These are phyloP conservation scores for Xylaria castorea DNA, from an alignment of 495 filamentous ascomycete genomes.

Conservation along the genomic window DNA sequence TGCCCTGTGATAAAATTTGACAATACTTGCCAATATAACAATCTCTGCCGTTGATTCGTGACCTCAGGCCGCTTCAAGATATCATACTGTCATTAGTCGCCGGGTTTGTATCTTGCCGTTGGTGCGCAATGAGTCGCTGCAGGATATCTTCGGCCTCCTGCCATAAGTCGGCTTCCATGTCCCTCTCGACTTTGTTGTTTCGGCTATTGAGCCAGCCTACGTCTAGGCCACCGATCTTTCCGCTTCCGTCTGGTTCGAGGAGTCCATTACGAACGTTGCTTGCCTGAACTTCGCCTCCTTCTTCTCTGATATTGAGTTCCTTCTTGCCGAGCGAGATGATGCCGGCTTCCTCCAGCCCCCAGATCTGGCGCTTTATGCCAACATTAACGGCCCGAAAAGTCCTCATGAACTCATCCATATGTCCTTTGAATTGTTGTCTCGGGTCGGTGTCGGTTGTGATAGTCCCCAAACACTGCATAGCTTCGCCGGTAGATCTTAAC, in stretches of 20 bases:
- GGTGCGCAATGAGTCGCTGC: conserved; percentile 25
- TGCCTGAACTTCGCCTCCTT: conserved; percentile 33
- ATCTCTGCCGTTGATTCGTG: not conserved
- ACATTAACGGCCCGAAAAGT: conserved; percentile 73
- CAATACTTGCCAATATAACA: not conserved
- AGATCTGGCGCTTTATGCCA: conserved; percentile 76
- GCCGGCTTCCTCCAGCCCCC: conserved; percentile 77
- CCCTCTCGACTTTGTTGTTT: conserved; percentile 74
- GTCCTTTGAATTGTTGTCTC: conserved; percentile 60
- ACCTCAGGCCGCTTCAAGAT: not conserved
- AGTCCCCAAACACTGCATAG: conserved; percentile 71
- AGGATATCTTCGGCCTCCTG: conserved; percentile 57
- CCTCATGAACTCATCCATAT: conserved; percentile 71
- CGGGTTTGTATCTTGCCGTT: not conserved
- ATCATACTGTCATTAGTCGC: not conserved
- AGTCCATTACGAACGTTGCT: conserved; percentile 32
- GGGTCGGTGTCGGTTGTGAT: conserved; percentile 44
- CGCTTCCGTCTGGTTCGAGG: conserved; percentile 56
- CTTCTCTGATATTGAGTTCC: conserved; percentile 32
- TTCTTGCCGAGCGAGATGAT: conserved; percentile 63
- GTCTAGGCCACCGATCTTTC: conserved; percentile 69
- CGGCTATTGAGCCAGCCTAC: conserved; percentile 86
- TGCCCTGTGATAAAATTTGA: not conserved
- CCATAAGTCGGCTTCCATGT: conserved; percentile 83
- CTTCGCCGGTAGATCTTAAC: conserved; percentile 70